Percentiles rank a stretch among this genome's conserved stretches.
These are phyloP conservation scores for Aspergillus pseudoviridinutans DNA, from an alignment of 2,329 filamentous ascomycete genomes.

Conservation along the genomic window DNA sequence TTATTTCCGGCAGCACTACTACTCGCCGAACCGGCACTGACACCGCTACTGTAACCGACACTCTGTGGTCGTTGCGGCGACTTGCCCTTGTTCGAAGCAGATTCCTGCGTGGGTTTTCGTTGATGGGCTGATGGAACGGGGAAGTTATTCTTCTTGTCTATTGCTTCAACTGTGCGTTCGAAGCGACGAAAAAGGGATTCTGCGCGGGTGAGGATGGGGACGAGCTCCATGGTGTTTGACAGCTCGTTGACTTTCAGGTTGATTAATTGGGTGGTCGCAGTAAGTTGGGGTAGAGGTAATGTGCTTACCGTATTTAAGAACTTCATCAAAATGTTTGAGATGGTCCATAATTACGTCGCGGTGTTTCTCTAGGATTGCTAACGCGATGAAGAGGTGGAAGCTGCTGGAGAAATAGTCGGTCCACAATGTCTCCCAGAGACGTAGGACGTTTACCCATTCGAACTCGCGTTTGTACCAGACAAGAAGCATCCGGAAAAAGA, in stretches of 20 bases:
- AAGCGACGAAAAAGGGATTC: slow-evolving; percentile 86
- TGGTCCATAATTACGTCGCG: slow-evolving; percentile 95
- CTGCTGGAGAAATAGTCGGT: slow-evolving; percentile 84
- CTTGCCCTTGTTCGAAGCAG: slow-evolving; percentile 28
- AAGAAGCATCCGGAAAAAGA: slow-evolving; percentile 98
- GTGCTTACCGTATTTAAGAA: slow-evolving; percentile 83
- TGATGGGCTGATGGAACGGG: slow-evolving; percentile 53
- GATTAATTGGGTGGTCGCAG: neutral
- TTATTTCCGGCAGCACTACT: neutral
- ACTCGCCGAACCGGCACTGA: slow-evolving; percentile 8
- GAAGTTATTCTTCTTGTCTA: slow-evolving; percentile 88
- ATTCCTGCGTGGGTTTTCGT: slow-evolving; percentile 37
- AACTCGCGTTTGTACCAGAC: slow-evolving; percentile 99
- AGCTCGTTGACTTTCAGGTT: slow-evolving; percentile 76
- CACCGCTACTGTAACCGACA: slow-evolving; percentile 23
- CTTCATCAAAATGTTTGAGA: slow-evolving; percentile 90
- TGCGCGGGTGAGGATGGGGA: slow-evolving; percentile 79
- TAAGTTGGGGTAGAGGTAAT: neutral
- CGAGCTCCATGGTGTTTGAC: slow-evolving; percentile 85
- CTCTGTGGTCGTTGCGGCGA: slow-evolving; percentile 18
- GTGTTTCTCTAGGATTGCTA: slow-evolving; percentile 94
- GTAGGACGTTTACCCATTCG: slow-evolving; percentile 77
- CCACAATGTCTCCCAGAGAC: slow-evolving; percentile 91
- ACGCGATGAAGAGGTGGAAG: slow-evolving; percentile 90
- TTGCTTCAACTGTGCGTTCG: slow-evolving; percentile 79